A percentile compares a stretch with the other conserved stretches of the same genome.
These are phyloP conservation scores for Neckera pumila DNA, from an alignment of 225 moss, liverwort and hornwort species.

Conservation along the genomic window DNA sequence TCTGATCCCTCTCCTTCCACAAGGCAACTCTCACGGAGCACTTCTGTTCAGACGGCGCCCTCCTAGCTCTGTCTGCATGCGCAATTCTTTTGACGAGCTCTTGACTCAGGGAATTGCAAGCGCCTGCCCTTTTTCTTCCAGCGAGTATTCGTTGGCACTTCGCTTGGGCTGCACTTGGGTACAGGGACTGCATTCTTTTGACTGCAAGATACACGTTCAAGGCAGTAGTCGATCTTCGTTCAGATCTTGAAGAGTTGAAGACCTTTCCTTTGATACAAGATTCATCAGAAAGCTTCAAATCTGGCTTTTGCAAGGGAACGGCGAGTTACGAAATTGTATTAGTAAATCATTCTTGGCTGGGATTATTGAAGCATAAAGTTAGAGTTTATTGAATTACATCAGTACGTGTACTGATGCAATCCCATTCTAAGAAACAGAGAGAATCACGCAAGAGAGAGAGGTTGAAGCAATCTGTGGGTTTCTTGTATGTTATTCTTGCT, in stretches of 20 bases:
- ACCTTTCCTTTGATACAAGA: not conserved
- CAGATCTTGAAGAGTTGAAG: not conserved
- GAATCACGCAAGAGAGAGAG: no score
- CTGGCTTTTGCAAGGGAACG: not conserved
- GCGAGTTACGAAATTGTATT: no score
- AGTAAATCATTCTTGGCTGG: no score
- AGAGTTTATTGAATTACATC: no score
- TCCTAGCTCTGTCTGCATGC: not conserved
- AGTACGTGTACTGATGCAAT: no score
- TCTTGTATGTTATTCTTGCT: no score
- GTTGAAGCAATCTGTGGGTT: no score
- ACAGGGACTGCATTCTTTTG: not conserved
- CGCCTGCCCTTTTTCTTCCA: not conserved
- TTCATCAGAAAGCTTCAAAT: not conserved
- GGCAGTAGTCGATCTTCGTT: not conserved
- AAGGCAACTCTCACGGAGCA: not conserved
- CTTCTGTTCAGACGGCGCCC: not conserved
- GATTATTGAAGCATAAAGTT: no score
- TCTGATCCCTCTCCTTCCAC: no score
- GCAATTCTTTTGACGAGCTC: not conserved
- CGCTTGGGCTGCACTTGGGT: not conserved
- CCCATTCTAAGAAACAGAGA: no score
- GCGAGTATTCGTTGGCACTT: not conserved
- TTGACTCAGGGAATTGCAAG: not conserved
- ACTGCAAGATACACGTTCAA: not conserved